These are phyloP conservation scores for Trichophaea hybrida DNA, from an alignment of 2,329 filamentous ascomycete genomes.

Conservation along the genomic window DNA sequence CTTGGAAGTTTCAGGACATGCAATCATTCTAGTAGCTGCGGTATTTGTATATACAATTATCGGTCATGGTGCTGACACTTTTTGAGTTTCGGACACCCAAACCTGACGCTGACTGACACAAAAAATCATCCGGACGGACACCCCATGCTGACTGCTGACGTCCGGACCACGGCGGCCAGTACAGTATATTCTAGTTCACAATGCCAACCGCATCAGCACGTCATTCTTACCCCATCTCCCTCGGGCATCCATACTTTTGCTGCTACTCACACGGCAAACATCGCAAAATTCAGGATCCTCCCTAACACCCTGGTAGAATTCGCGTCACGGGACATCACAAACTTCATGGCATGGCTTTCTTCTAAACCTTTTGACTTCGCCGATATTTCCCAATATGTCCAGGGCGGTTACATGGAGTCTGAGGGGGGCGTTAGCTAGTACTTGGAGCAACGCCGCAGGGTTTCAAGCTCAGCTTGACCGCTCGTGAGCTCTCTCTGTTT, in stretches of 20 bases:
- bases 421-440: background rate
- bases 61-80: too few relatives aligned
- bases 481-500: constrained; percentile 6
- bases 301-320: background rate
- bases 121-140: too few relatives aligned
- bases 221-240: background rate
- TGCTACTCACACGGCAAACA: background rate
- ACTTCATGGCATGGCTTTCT: constrained; percentile 1
- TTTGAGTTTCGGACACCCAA: too few relatives aligned
- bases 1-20: too few relatives aligned
- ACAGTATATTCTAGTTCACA: background rate
- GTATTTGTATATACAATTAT: too few relatives aligned
- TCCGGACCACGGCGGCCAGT: too few relatives aligned
- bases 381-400: background rate
- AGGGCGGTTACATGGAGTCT: background rate
- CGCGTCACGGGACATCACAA: background rate
- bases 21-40: too few relatives aligned
- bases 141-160: too few relatives aligned
- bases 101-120: too few relatives aligned
- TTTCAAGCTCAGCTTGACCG: background rate
- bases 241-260: background rate
- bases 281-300: background rate
- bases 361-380: constrained; percentile 3
- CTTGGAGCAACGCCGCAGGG: background rate
- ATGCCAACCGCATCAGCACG: background rate